These are phyloP conservation scores for Dendryphion nanum DNA, from an alignment of 2,329 filamentous ascomycete species.

Conservation along the genomic window DNA sequence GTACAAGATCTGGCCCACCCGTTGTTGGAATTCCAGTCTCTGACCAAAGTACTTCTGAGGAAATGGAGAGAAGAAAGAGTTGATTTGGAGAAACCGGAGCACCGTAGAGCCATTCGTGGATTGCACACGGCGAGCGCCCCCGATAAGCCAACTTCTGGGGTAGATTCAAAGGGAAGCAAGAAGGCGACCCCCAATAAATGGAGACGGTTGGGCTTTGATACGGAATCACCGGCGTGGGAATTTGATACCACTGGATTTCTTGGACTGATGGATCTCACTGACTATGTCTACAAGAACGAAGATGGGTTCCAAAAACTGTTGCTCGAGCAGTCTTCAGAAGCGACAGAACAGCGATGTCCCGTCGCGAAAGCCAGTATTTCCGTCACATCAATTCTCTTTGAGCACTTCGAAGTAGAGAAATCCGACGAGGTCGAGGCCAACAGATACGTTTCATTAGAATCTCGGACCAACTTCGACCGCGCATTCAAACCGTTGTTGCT, in stretches of 20 bases:
- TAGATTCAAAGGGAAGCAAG: constrained; percentile 54
- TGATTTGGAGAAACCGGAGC: constrained; percentile 83
- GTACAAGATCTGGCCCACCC: constrained; percentile 88
- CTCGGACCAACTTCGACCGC: constrained; percentile 75
- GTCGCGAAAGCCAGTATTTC: constrained; percentile 83
- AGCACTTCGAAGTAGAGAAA: constrained; percentile 92
- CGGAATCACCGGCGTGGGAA: constrained; percentile 81
- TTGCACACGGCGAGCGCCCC: constrained; percentile 80
- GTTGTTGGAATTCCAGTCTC: constrained; percentile 85
- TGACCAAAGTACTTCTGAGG: constrained; percentile 82
- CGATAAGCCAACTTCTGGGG: constrained; percentile 48
- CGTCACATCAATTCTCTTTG: constrained; percentile 84
- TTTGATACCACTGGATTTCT: constrained; percentile 85
- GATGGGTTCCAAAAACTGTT: constrained; percentile 90
- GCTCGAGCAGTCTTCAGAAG: constrained; percentile 78
- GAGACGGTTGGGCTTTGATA: constrained; percentile 87
- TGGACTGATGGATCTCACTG: constrained; percentile 95
- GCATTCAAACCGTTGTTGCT: constrained; percentile 83
- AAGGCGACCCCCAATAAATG: constrained; percentile 88
- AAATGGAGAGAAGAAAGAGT: constrained; percentile 87
- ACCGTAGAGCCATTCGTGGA: constrained; percentile 80
- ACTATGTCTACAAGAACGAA: constrained; percentile 89
- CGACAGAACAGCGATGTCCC: constrained; percentile 73
- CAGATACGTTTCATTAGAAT: constrained; percentile 72
- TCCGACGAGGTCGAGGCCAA: constrained; percentile 76